Conservation (phyloP, 1,284 basidiomycete species). For the Austroboletus novae-zelandiae region DNA sequence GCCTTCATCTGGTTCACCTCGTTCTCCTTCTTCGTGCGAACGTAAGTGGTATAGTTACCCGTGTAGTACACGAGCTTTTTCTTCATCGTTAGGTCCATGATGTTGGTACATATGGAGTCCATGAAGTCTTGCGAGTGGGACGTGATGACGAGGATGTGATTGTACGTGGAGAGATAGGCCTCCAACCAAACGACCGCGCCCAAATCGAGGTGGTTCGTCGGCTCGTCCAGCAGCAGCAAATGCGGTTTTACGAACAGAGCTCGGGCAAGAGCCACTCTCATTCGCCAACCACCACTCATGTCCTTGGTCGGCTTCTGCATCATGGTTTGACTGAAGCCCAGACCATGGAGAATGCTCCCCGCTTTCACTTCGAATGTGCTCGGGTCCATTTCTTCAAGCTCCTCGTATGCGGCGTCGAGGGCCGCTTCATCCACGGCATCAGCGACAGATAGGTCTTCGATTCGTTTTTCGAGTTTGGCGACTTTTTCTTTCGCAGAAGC, state of each 20-base stretch:
- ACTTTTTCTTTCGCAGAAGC: conserved; percentile 93
- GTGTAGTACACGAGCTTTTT: conserved; percentile 91
- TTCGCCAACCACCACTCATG: conserved; percentile 99
- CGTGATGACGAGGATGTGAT: conserved; percentile 96
- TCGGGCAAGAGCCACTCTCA: conserved; percentile 96
- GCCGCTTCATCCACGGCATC: conserved; percentile 89
- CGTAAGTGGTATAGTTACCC: conserved; percentile 97
- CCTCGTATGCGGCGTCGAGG: conserved; percentile 88
- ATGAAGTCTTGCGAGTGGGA: conserved; percentile 99
- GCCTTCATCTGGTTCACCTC: conserved; percentile 99
- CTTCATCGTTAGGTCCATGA: conserved; percentile 92
- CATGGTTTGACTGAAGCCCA: conserved; percentile 90
- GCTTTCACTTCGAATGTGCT: conserved; percentile 95
- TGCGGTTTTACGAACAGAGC: conserved; percentile 98
- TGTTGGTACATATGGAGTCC: conserved; percentile 96
- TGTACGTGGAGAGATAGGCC: conserved; percentile 96
- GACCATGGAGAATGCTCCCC: conserved; percentile 93
- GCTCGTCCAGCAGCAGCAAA: conserved; percentile 88
- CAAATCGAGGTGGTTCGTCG: conserved; percentile 89
- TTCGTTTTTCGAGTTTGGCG: conserved; percentile 90
- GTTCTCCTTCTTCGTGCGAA: conserved; percentile 95
- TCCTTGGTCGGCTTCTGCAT: conserved; percentile 98
- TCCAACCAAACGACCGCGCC: conserved; percentile 99
- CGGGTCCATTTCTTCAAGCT: conserved; percentile 97
- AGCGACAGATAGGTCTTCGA: conserved; percentile 90